Evolutionary conservation across 208 protist genomes (phyloP), one percentile per base, ranked within the genome.

Genomic region (Leishmania turanica): DNA sequence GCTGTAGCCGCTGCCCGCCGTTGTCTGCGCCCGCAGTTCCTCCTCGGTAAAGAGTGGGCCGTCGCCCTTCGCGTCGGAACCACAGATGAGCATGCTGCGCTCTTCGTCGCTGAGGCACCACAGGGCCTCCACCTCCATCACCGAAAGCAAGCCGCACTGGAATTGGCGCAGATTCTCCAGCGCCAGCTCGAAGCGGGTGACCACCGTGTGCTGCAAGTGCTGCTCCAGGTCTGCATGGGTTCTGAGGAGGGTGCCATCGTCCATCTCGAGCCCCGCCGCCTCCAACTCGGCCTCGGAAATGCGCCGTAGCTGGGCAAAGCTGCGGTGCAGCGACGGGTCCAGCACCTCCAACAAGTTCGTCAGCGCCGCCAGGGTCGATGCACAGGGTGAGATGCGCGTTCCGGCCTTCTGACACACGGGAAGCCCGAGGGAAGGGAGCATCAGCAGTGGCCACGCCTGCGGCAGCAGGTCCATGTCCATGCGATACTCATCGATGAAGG

Each of bases 1-100:
- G 8, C 88, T 82, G 85, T 98, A 98, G 66, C 96, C 96, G 83
- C 97, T 95, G 15, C 93, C 94, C 69, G 86, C 91, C 34, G 88
- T 77, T 37, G 95, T 85, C 24, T 87, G 87, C 6, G 79, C 73
- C 6, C 88, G 85, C 31, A 98, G 77, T 47, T 94, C 89, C 37
- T 89, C 87, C 77, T 89, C 89, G 0, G 86, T 91, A 60, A 96
- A 98, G 37, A 98, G 86, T 27, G 75, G 80, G 21, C 78, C 75
- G 37, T 89, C 80, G 1, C 45, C 71, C 42, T 81, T 76, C n/a
- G 15, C 58, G 21, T 76, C 68, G 0, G 78, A 78, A 0, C 92
- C 92, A 68, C 93, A 94, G 17, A 97, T 45, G 34, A 97, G 68
- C 0, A 77, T 49, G 65, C 79, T 90, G 68, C 93, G 77, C 58